A percentile compares a stretch with the other conserved stretches of the same genome.
phyloP scores from a whole-genome alignment of 495 filamentous ascomycete genomes.

The Aspergillus mulundensis region DNA sequence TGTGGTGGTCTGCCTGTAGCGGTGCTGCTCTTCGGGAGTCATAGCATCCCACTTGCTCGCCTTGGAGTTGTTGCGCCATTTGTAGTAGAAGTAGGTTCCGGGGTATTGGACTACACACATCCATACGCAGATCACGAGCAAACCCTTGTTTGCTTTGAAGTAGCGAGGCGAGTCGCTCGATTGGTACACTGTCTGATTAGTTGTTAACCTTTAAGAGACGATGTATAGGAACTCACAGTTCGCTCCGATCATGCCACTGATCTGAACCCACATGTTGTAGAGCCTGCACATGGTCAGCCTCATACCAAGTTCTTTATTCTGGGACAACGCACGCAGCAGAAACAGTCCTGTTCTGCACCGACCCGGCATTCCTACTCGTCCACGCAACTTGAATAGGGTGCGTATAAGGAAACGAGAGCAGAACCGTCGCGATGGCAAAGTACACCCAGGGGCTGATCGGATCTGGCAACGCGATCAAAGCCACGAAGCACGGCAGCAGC shows the following conservation, averaged over 20 bases:
- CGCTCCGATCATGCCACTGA: not conserved
- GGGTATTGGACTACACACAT: constrained; percentile 51
- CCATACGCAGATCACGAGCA: constrained; percentile 47
- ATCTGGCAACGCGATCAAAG: constrained; percentile 32
- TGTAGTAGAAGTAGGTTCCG: constrained; percentile 62
- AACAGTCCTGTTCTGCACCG: constrained; percentile 25
- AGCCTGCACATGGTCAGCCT: not conserved
- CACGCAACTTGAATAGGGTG: constrained; percentile 55
- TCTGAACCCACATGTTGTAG: constrained; percentile 4
- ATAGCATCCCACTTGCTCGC: not conserved
- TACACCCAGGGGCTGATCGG: constrained; percentile 35
- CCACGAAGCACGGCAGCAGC: constrained; percentile 46
- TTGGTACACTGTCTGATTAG: not conserved
- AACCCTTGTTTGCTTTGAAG: not conserved
- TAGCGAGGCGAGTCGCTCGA: not conserved
- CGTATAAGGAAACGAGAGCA: constrained; percentile 45
- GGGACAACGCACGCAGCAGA: not conserved
- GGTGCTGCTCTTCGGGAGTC: constrained; percentile 3
- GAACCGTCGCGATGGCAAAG: constrained; percentile 38
- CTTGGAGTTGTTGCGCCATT: constrained; percentile 48
- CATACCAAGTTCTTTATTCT: not conserved
- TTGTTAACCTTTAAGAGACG: too few species aligned
- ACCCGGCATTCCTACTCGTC: constrained; percentile 50
- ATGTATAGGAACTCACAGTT: not conserved
- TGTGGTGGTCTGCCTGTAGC: not conserved